Conservation (phyloP, 2,329 filamentous ascomycete species). For the Annulohypoxylon truncatum region DNA sequence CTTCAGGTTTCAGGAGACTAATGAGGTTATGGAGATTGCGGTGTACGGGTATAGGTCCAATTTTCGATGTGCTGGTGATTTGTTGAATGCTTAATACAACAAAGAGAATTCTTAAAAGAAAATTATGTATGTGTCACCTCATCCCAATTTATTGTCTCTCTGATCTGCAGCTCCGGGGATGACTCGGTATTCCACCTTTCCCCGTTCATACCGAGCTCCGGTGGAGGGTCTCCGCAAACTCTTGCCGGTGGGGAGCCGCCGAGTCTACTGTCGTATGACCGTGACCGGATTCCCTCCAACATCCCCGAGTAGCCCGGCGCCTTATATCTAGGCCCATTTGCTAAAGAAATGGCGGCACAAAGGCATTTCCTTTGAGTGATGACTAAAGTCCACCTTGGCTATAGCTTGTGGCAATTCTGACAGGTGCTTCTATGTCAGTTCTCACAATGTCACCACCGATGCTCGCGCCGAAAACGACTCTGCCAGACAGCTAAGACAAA, state of each 20-base stretch:
- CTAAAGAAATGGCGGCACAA: neutral
- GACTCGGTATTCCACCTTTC: conserved; percentile 35
- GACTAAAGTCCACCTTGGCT: neutral
- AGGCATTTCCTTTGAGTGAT: neutral
- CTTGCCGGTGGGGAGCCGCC: conserved; percentile 13
- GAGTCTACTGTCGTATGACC: conserved; percentile 4
- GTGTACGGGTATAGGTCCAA: neutral
- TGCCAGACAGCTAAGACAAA: neutral
- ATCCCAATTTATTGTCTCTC: conserved; percentile 6
- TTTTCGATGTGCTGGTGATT: neutral
- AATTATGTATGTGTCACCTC: neutral
- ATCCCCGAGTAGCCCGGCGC: neutral
- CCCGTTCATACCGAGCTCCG: conserved; percentile 16
- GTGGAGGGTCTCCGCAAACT: conserved; percentile 3
- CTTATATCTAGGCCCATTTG: neutral
- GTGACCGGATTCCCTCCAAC: conserved; percentile 6
- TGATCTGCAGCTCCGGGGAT: conserved; percentile 28
- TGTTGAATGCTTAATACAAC: neutral
- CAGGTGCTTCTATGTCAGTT: neutral
- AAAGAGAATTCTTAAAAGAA: neutral
- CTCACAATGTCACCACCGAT: neutral
- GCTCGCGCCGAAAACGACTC: neutral
- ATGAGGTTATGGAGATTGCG: neutral
- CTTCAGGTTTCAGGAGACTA: neutral
- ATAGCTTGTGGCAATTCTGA: neutral